Conservation (phyloP, 331 rosid genomes). For the Ulmus americana region DNA sequence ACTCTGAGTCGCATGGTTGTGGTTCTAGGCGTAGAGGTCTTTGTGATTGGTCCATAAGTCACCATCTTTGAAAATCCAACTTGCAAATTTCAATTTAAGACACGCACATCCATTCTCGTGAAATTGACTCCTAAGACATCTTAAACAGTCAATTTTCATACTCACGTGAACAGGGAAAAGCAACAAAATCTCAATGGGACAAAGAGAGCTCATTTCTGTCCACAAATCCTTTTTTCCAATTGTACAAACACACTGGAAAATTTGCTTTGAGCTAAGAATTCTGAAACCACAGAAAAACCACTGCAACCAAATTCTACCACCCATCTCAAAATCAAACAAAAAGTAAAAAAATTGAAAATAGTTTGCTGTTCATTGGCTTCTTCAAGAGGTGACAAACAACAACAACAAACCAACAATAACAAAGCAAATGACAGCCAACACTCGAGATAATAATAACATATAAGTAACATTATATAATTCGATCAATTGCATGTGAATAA, state of each 20-base stretch:
- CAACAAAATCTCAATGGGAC: too few relatives aligned
- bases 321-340: background rate
- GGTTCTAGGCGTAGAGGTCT: background rate
- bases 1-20: background rate
- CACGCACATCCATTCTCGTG: background rate
- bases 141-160: background rate
- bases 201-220: background rate
- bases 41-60: background rate
- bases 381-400: too few relatives aligned
- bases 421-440: too few relatives aligned
- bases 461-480: background rate
- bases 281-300: background rate
- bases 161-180: background rate
- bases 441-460: background rate
- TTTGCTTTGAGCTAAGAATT: background rate
- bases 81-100: background rate
- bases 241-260: background rate
- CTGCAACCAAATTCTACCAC: background rate
- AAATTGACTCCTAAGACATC: background rate
- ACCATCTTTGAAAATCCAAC: background rate
- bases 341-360: background rate
- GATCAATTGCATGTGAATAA: background rate
- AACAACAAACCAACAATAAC: too few relatives aligned
- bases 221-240: background rate
- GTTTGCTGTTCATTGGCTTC: background rate